These are phyloP conservation scores for Discostella stelligeroides DNA, from an alignment of 108 stramenopile genomes.

Conservation along the genomic window DNA sequence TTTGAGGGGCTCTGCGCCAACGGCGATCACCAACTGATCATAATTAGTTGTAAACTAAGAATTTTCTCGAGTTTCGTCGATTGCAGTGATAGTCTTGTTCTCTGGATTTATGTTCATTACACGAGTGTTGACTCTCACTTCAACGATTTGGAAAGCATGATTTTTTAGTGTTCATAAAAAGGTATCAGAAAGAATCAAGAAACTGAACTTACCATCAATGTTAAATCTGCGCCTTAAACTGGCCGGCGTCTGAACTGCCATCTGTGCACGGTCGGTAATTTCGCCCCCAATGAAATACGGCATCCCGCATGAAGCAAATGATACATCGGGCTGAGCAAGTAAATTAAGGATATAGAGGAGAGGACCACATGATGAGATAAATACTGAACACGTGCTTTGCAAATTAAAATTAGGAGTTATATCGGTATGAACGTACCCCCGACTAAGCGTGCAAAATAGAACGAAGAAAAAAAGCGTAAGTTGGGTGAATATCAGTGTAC, in stretches of 20 bases:
- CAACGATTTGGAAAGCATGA: background rate
- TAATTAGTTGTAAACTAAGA: conserved; percentile 30
- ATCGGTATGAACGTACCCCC: conserved; percentile 1
- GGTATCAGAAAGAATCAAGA: background rate
- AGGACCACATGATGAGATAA: conserved; percentile 2
- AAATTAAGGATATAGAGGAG: background rate
- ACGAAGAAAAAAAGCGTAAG: background rate
- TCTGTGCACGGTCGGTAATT: conserved; percentile 54
- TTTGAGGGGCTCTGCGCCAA: conserved; percentile 69
- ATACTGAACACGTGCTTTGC: no score
- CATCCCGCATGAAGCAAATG: conserved; percentile 75
- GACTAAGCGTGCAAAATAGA: conserved; percentile 7
- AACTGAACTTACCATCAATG: conserved; percentile 42
- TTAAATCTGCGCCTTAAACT: conserved; percentile 56
- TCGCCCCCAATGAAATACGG: conserved; percentile 76
- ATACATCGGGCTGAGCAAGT: conserved; percentile 57
- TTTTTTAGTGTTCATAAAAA: no score
- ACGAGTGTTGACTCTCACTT: conserved; percentile 59
- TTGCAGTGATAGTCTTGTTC: conserved; percentile 46
- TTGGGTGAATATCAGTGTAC: background rate
- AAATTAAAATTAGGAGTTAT: no score
- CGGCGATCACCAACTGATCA: conserved; percentile 68
- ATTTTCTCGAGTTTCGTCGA: conserved; percentile 34
- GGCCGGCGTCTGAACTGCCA: conserved; percentile 74
- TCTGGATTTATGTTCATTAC: conserved; percentile 57